These are phyloP conservation scores for Omphalotus guepiniiformis DNA, from an alignment of 768 basidiomycete species.

Conservation along the genomic window DNA sequence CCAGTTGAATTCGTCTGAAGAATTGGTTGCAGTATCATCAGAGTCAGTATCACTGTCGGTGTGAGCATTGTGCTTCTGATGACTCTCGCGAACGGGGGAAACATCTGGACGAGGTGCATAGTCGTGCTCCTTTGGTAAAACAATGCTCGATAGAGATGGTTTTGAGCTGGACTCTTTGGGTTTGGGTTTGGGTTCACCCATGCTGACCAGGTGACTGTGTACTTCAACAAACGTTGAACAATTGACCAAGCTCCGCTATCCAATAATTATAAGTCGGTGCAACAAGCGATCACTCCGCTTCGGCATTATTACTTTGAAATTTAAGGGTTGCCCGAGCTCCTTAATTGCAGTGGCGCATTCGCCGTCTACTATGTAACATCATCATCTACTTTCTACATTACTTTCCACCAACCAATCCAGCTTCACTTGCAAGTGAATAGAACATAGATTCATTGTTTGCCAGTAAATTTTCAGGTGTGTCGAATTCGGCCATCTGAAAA, in stretches of 20 bases:
- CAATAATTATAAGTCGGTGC: too few species aligned
- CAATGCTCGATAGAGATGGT: too few species aligned
- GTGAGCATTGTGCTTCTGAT: constrained; percentile 5
- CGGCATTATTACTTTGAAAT: too few species aligned
- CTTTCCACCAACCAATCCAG: constrained; percentile 36
- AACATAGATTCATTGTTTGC: constrained; percentile 54
- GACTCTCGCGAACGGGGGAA: constrained; percentile 12
- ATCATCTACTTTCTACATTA: not conserved
- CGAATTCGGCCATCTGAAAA: constrained; percentile 71
- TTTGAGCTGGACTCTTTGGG: too few species aligned
- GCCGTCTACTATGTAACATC: too few species aligned
- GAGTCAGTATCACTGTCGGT: constrained; percentile 40
- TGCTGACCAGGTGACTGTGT: too few species aligned
- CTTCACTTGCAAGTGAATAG: constrained; percentile 61
- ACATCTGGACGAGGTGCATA: constrained; percentile 16
- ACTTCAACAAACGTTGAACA: too few species aligned
- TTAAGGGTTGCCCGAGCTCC: too few species aligned
- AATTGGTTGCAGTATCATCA: constrained; percentile 50
- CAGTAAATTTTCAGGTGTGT: constrained; percentile 62
- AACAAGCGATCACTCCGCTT: too few species aligned
- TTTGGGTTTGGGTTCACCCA: too few species aligned
- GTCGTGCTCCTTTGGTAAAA: constrained; percentile 20
- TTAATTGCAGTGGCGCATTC: too few species aligned
- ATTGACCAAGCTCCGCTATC: too few species aligned
- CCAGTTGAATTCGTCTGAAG: constrained; percentile 74